Evolutionary conservation across 129 eudicot genomes (phyloP), one percentile per base, ranked within the genome.

Genomic region (Gnaphalium uliginosum): DNA sequence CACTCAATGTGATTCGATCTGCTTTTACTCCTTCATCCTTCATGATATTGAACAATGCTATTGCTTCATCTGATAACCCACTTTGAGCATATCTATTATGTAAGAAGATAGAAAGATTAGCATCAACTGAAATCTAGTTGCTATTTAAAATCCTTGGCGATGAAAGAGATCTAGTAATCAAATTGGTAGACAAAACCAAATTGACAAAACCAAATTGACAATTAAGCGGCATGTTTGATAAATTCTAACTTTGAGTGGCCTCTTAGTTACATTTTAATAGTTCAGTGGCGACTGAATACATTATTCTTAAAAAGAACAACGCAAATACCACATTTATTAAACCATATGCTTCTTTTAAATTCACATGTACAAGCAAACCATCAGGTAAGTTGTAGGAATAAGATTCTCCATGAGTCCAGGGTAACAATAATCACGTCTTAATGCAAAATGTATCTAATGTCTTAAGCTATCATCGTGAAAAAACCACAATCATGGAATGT

Each of bases 1-100:
- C 86, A 26, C 87, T 75, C 81, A 91, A 43, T 68, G 97, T 91
- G 57, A 91, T 85, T n/a, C 80, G 79, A 80, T 91, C 70, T 21
- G 90, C 86, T 1, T 75, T 71, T 17, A 83, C 81, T 3, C 89
- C 85, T 48, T 78, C 82, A 23, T 81, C 89, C 78, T 72, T 85
- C 92, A 91, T 86, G 66, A 68, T 71, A 46, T 82, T 81, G 71
- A 86, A 88, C 50, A 91, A 59, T 15, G 86, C 78, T 69, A 91
- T 84, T 35, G 94, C 85, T 88, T 88, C 97, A 85, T 88, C 82
- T 53, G 96, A 85, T 32, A 77, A 80, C 21, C 97, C 97, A 76
- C 87, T 91, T 85, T 91, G 97, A 57, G 95, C 87, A 78, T 81
- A 91, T 60, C 97, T 91, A 69, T 68, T 32, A 68, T 59, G 58